Evolutionary conservation across 306 rosid genomes (phyloP), one percentile per base, ranked within the genome.

Genomic region (Hippophae tibetana): DNA sequence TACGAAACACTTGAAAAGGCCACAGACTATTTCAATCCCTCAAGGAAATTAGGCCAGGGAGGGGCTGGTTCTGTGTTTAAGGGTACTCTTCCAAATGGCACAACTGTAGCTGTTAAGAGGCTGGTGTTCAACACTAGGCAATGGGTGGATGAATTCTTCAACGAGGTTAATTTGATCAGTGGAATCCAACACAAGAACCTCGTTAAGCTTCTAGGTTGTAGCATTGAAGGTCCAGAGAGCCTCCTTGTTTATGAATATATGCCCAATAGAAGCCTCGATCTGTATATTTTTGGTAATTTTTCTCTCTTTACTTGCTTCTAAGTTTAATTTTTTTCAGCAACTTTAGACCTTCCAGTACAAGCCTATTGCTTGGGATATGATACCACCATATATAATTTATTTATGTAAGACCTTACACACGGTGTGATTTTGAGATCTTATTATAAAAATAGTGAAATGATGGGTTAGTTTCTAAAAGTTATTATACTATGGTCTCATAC

Each of bases 221-320:
- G 95, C 81, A 86, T 89, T 49, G 97, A 89, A 84, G 97, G 97
- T 43, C 97, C 97, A 6, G 97, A 89, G 82, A 89, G 97, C 54
- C 80, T 89, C 61, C 82, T 89, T 46, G 95, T 89, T 40, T 89
- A 82, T 14, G 97, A 89, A 71, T 86, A 80, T 66, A 58, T 76
- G 18, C 79, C 75, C 18, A 89, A 89, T 61, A 72, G 70, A 63
- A 83, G 95, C 76, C 88, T 89, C 9, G 89, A 89, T 72, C 89
- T 74, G 42, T 84, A 80, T 74, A 64, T 89, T 64, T 89, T 82
- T 38, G 94, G 97, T 89, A 82, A 60, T 54, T 40, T 43, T 54
- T 57, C 40, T 14, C 67, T 64, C 67, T 54, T 65, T 47, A 7
- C 41, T 50, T 14, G 25, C 18, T 8, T 27, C 38, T 3, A 31